Evolutionary conservation across 805 yeast species (phyloP).

Genomic region (Candida peoriensis): DNA sequence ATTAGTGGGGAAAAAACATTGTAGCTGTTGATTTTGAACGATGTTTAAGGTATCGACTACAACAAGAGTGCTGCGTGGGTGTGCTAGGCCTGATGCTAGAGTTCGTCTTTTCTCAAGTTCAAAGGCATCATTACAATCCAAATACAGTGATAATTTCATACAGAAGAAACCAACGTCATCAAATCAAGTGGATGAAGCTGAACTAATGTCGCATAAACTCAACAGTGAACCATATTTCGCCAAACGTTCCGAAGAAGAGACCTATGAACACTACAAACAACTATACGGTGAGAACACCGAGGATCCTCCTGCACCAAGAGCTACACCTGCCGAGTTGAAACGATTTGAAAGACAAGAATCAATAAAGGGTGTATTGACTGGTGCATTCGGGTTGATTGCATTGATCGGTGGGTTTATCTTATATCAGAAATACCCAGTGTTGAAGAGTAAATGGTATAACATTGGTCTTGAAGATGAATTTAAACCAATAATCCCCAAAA

Average conservation of each 20-base stretch:
- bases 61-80: too few species aligned
- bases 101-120: too few species aligned
- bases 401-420: constrained; percentile 3
- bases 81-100: too few species aligned
- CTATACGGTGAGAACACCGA: too few species aligned
- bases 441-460: constrained; percentile 29
- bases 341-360: constrained; percentile 15
- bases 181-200: neutral
- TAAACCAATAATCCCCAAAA: constrained; percentile 19
- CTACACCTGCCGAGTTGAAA: constrained; percentile 16
- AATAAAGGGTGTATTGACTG: constrained; percentile 16
- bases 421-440: constrained; percentile 17
- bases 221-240: neutral
- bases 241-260: neutral
- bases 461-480: constrained; percentile 19
- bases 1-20: too few species aligned
- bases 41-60: too few species aligned
- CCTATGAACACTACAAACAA: neutral
- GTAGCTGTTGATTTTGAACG: too few species aligned
- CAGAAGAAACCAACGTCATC: too few species aligned
- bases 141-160: too few species aligned
- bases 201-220: neutral
- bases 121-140: too few species aligned
- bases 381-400: constrained; percentile 10
- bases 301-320: neutral